Base-by-base conservation (phyloP, 768 basidiomycete genomes). In the Lentinula aciculospora region DNA sequence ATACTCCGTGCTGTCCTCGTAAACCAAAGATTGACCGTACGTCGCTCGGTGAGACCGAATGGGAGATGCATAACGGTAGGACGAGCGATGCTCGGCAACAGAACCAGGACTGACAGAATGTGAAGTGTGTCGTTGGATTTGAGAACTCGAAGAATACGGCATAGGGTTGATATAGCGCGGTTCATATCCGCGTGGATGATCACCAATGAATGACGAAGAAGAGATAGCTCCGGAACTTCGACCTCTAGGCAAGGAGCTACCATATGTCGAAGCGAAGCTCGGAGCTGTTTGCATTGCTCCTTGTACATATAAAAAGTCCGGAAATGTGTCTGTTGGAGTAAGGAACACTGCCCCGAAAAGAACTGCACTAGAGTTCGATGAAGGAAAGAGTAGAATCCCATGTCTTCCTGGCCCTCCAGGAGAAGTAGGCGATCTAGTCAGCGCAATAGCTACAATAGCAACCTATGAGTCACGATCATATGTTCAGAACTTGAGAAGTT, bases 351-450 rank as follows among this genome's bases (percentile, higher is more conserved):
- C 81, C 39, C 81, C 81, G 57, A 81, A 74, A 21, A 83, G 73
- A 45, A 81, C 65, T 19, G 78, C 76, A 58, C 75, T 79, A 1
- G 81, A 80, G 61, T 80, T 79, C 53, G 74, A 73, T 29, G 79
- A 74, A 39, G 81, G 81, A 59, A 78, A 78, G 49, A 83, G 75
- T 39, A 83, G 72, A 63, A 85, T 75, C 48, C 81, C 81, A 58
- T 77, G 74, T 36, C 79, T 53, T 19, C 31, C 21, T 36, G 58
- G 15, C 25, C 25, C 42, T 19, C 37, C 37, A 21, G 42, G 23
- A 32, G 60, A 47, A 1, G 51, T 45, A 31, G 49, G 39, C 27
- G 51, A 37, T 19, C 56, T 54, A 29, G 57, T 12, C 17, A 48
- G 9, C 13, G 63, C 61, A 36, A 70, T 71, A 61, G 74, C 75